Evolutionary conservation across 495 filamentous ascomycete genomes (phyloP).

Genomic region (Delitschia confertaspora): DNA sequence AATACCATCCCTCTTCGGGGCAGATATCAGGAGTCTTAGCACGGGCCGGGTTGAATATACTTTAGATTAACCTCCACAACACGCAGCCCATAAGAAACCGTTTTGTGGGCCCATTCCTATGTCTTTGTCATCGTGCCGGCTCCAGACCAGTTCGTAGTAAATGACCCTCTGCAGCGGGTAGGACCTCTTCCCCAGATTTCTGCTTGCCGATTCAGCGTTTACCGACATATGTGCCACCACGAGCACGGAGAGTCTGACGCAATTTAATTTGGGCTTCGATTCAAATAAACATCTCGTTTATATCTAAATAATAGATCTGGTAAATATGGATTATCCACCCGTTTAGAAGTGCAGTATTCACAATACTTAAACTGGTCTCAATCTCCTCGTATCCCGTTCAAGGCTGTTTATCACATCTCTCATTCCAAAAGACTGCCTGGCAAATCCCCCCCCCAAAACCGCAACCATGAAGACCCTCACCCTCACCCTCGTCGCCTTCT

Average conservation of each 20-base stretch:
- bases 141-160: slow-evolving; percentile 7
- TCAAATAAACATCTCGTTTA: slow-evolving; percentile 7
- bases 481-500: slow-evolving; percentile 11
- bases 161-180: slow-evolving; percentile 1
- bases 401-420: no score
- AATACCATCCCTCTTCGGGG: no score
- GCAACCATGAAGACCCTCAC: slow-evolving; percentile 24
- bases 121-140: slow-evolving; percentile 13
- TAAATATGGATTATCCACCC: no score
- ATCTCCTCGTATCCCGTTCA: no score
- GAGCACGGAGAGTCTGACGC: neutral
- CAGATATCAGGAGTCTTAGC: no score
- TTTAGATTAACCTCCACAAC: no score
- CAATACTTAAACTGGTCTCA: no score
- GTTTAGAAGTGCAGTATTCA: no score
- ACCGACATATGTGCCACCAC: no score
- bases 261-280: slow-evolving; percentile 15
- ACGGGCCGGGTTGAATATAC: no score
- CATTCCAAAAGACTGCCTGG: no score
- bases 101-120: slow-evolving; percentile 3
- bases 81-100: no score
- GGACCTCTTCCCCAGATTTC: slow-evolving; percentile 8
- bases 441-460: neutral
- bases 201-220: neutral
- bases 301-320: neutral